Evolutionary conservation across 257 asterid species (phyloP), one percentile per base, ranked within the genome.

Genomic region (Thymus quinquecostatus): DNA sequence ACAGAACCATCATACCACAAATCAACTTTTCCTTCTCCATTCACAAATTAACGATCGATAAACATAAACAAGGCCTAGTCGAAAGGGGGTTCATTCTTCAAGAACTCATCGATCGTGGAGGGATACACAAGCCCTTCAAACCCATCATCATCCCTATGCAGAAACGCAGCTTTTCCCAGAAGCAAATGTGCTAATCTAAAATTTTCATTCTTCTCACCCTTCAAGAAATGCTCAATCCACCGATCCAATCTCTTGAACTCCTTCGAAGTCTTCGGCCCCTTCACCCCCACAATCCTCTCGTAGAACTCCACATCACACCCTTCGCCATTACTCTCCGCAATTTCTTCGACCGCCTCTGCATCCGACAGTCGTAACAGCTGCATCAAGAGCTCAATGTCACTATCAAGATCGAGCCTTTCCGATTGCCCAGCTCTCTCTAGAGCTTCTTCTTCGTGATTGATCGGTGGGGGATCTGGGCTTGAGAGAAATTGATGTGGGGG

Each of bases 151-250:
- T 51, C 82, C 1, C 60, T 81, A 68, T 69, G 77, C 65, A 81
- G 2, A 48, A 82, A 79, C 48, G 84, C 86, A 70, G 91, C 86
- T 77, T 85, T 86, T 9, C 79, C 87, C 79, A 86, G 58, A 1
- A 85, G 77, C 89, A 86, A 82, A 85, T 89, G 87, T 44, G 81
- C 89, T 80, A 86, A 74, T 72, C 80, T 75, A n/a, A 86, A 79
- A 0, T 87, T 89, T 81, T 83, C 88, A 60, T 50, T 86, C 72
- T 48, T 58, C 81, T 71, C 81, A 14, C 81, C 77, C 8, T 72
- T 71, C 68, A 66, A 30, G 57, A 79, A 83, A 73, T 81, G 81
- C 74, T 85, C 74, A 59, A 89, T 85, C 92, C 92, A 89, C 58
- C 80, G 63, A 13, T 85, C 82, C 72, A 89, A 49, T 33, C 91